Base-by-base conservation (phyloP, 1,139 yeast species). In the Scheffersomyces cryptocercus region DNA sequence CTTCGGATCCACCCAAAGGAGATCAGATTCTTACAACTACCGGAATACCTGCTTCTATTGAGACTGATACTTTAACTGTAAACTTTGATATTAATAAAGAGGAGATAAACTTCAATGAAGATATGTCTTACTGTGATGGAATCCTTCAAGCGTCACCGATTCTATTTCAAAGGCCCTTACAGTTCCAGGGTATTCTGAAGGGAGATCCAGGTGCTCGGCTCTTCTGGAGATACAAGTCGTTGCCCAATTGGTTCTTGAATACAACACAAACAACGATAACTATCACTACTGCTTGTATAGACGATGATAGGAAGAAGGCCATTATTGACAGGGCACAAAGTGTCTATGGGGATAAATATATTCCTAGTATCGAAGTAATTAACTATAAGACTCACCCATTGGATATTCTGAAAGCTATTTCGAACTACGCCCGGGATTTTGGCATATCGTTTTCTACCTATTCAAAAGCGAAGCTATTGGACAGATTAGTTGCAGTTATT, bases 181-280 rank as follows among this genome's bases (percentile, higher is more conserved):
- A 31, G 12, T 52, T 48, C 36, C 35, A 50, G 33, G 20, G 43
- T 11, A 36, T 50, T n/a, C 44, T 50, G 50, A 43, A 47, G 14
- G 37, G 49, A 32, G 56, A 52, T 28, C 43, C 46, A 4, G 55
- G 54, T 3, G 40, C 44, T 2, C 37, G 38, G 15, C 28, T 48
- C 14, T 38, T 48, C 9, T 48, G 50, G 48, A 38, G 40, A 2
- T 36, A n/a, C 20, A 31, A 31, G 35, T 15, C 35, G 7, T 12
- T 29, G 35, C 12, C 42, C 37, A 7, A 16, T 39, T 10, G 14
- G 29, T 36, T 36, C 4, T 6, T 6, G 7, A 20, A 30, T 10
- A 2, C 15, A 6, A 6, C 26, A 20, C 40, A n/a, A 14, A 10
- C 39, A 9, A 24, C 39, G 20, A 29, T 30, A 36, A 36, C 36